Evolutionary conservation across 2,329 filamentous ascomycete genomes (phyloP).

Genomic region (Alternaria sp.): DNA sequence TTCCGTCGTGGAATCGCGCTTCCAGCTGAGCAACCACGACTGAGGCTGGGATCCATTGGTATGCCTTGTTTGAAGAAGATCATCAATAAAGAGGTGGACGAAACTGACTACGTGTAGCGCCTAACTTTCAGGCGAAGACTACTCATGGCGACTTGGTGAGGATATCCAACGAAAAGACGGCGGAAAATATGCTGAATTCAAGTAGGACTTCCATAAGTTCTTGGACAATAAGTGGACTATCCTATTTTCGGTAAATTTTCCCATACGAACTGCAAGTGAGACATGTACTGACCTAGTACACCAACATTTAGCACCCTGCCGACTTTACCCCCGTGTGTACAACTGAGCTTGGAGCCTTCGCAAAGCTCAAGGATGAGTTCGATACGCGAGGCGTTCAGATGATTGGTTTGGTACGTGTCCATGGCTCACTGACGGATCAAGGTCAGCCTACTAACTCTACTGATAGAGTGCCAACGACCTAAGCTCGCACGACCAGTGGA

Average conservation of each 20-base stretch:
- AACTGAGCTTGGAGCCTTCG: slow-evolving; percentile 91
- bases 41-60: slow-evolving; percentile 56
- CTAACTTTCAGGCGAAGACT: slow-evolving; percentile 85
- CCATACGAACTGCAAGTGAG: no score
- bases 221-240: slow-evolving; percentile 81
- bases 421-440: not conserved
- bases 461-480: slow-evolving; percentile 77
- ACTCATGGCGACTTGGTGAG: slow-evolving; percentile 72
- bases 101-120: slow-evolving; percentile 60
- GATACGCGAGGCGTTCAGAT: slow-evolving; percentile 87
- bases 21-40: slow-evolving; percentile 52
- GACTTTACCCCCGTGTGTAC: slow-evolving; percentile 97
- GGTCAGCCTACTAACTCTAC: slow-evolving; percentile 3
- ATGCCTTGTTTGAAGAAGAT: slow-evolving; percentile 7
- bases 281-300: no score
- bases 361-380: slow-evolving; percentile 88
- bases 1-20: slow-evolving; percentile 52
- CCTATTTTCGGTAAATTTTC: slow-evolving; percentile 67
- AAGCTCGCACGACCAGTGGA: slow-evolving; percentile 84
- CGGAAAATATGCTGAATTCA: not conserved
- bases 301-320: slow-evolving; percentile 65
- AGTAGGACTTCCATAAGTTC: slow-evolving; percentile 74
- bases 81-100: not conserved
- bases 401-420: slow-evolving; percentile 72
- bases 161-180: slow-evolving; percentile 53